phyloP scores from a whole-genome alignment of 345 rosid species.

The Eucalyptus camaldulensis region DNA sequence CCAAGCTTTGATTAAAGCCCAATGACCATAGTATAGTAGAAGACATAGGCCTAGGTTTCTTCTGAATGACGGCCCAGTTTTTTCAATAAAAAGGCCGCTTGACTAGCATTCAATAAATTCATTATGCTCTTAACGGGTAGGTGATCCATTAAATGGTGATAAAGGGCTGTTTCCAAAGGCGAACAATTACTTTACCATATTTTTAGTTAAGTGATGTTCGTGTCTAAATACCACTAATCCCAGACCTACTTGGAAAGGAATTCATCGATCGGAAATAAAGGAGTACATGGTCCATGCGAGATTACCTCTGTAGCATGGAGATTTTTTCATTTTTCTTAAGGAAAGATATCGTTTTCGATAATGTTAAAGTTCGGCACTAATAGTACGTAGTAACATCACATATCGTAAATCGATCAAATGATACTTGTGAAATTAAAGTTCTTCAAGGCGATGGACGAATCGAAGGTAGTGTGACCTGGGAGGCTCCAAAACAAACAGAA shows the following conservation, averaged over 20 bases:
- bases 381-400: neutral
- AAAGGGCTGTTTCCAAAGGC: neutral
- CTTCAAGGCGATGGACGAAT: neutral
- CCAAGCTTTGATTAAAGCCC: neutral
- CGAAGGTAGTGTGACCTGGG: neutral
- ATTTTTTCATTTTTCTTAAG: neutral
- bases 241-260: neutral
- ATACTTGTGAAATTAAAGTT: neutral
- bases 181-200: neutral
- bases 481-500: neutral
- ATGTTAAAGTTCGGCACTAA: neutral
- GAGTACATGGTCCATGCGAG: neutral
- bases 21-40: neutral
- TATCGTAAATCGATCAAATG: neutral
- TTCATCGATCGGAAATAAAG: neutral
- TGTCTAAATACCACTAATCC: neutral
- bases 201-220: neutral
- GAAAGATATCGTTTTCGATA: neutral
- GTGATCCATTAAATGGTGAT: neutral
- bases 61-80: neutral
- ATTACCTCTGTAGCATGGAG: neutral
- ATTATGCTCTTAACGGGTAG: neutral
- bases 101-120: neutral
- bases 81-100: neutral
- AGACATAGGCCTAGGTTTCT: neutral